phyloP scores from a whole-genome alignment of 2,329 filamentous ascomycete species.

The Didymella segeticola region DNA sequence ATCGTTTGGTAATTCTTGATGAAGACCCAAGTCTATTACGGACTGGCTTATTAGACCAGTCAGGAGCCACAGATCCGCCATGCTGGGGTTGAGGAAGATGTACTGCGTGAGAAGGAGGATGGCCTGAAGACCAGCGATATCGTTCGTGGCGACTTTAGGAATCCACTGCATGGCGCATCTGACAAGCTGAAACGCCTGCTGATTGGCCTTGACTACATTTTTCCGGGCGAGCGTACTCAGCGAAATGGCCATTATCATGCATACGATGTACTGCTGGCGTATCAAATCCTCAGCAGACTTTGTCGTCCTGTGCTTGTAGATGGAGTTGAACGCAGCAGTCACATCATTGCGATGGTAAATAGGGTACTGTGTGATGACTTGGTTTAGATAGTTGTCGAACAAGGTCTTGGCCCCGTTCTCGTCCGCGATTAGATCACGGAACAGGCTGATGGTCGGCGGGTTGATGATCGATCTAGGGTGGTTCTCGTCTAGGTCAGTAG shows the following conservation, averaged over 20 bases:
- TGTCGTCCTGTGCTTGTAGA: slow-evolving; percentile 36
- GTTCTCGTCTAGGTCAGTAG: slow-evolving; percentile 46
- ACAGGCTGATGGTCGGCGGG: slow-evolving; percentile 35
- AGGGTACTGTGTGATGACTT: slow-evolving; percentile 47
- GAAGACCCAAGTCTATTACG: slow-evolving; percentile 45
- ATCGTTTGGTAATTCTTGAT: slow-evolving; percentile 45
- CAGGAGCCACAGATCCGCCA: slow-evolving; percentile 47
- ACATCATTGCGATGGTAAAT: slow-evolving; percentile 47
- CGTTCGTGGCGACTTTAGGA: slow-evolving; percentile 46
- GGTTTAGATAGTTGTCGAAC: slow-evolving; percentile 42
- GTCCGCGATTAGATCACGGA: slow-evolving; percentile 38
- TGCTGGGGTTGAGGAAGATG: slow-evolving; percentile 45
- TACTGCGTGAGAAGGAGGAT: slow-evolving; percentile 46
- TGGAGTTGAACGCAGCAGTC: slow-evolving; percentile 42
- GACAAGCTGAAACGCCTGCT: slow-evolving; percentile 41
- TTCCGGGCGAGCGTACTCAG: slow-evolving; percentile 44
- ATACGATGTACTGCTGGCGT: slow-evolving; percentile 45
- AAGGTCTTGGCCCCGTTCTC: slow-evolving; percentile 41
- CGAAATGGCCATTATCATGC: slow-evolving; percentile 48
- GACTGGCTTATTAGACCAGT: slow-evolving; percentile 47
- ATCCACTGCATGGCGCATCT: slow-evolving; percentile 47
- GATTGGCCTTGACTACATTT: slow-evolving; percentile 43
- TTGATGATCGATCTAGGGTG: slow-evolving; percentile 48
- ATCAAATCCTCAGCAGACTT: slow-evolving; percentile 35
- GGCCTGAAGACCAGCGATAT: slow-evolving; percentile 44